Conservation (phyloP, 352 stramenopile species). For the Pythium chondricola region DNA sequence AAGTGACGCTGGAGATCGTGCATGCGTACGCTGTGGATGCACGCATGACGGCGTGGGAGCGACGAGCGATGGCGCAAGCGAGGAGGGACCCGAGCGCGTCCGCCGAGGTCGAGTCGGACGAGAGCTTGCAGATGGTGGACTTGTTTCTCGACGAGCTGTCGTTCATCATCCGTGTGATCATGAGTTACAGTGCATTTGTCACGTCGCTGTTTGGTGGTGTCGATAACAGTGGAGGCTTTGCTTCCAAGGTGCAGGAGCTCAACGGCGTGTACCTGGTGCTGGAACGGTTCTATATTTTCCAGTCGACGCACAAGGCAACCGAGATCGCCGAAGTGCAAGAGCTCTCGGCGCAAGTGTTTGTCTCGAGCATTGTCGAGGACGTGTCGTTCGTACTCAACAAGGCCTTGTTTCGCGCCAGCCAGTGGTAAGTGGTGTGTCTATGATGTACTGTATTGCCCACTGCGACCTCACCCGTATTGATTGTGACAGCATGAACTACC, state of each 20-base stretch:
- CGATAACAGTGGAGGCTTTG: slow-evolving; percentile 30
- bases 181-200: slow-evolving; percentile 61
- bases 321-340: slow-evolving; percentile 75
- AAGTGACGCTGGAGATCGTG: slow-evolving; percentile 58
- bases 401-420: slow-evolving; percentile 62
- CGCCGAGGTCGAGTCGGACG: slow-evolving; percentile 51
- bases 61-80: slow-evolving; percentile 50
- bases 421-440: slow-evolving; percentile 36
- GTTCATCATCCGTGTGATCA: slow-evolving; percentile 66
- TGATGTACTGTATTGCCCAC: neutral
- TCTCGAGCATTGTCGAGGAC: slow-evolving; percentile 79
- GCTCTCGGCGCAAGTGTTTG: slow-evolving; percentile 56
- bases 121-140: slow-evolving; percentile 85
- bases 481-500: slow-evolving; percentile 60
- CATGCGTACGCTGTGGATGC: slow-evolving; percentile 69
- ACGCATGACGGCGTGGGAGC: slow-evolving; percentile 73
- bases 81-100: slow-evolving; percentile 27
- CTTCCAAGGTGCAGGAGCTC: slow-evolving; percentile 64
- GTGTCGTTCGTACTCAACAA: slow-evolving; percentile 85
- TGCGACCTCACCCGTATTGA: slow-evolving; percentile 3
- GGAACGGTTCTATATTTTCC: slow-evolving; percentile 82
- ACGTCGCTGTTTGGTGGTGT: slow-evolving; percentile 43
- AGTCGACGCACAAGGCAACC: slow-evolving; percentile 80
- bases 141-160: slow-evolving; percentile 76
- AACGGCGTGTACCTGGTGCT: slow-evolving; percentile 76